Base-by-base conservation (phyloP, 2,329 filamentous ascomycete genomes). In the Microsporum canis region DNA sequence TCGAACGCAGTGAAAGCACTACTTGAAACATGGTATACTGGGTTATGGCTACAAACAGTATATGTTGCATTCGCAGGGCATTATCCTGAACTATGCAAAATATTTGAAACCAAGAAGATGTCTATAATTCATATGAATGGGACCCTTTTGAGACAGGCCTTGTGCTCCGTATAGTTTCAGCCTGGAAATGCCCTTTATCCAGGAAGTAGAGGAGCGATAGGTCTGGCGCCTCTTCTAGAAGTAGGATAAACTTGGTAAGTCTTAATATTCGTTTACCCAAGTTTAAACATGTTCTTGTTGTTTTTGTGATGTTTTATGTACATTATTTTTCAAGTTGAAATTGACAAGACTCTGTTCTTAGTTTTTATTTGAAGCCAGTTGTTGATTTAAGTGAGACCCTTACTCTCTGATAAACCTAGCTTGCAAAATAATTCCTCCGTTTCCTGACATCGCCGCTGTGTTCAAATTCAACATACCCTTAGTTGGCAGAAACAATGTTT, bases 21-120 rank as follows among this genome's bases (percentile, higher is more conserved):
- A 5, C 12, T 60, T 33, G 33, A 29, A 8, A 38, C n/a, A 17
- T 60, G 61, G 61, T 45, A 57, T 49, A 58, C 53, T 5, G 51
- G 17, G 2, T 10, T 60, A 17, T 63, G 61, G 61, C 12, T 57
- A 31, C 58, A 58, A 55, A 51, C 57, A 49, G 39, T 53, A 14
- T 60, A 51, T 55, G 61, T 58, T n/a, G 31, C 56, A 31, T 23
- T 49, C 8, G 43, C 36, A 38, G 39, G 31, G 5, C 31, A 58
- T 53, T 38, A 58, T 36, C 33, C 33, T 6, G 49, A 56, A 4
- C 33, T 63, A n/a, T 63, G 61, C 27, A 38, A 36, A 14, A 33
- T 58, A 4, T 58, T 63, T 41, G 43, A 60, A 17, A 47, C 36
- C 10, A 33, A 57, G 23, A 39, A 36, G 27, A 58, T 58, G n/a